Percentiles rank a stretch among this genome's conserved stretches.
phyloP scores from a whole-genome alignment of 2,329 filamentous ascomycete genomes.

The Fusarium tupiense region DNA sequence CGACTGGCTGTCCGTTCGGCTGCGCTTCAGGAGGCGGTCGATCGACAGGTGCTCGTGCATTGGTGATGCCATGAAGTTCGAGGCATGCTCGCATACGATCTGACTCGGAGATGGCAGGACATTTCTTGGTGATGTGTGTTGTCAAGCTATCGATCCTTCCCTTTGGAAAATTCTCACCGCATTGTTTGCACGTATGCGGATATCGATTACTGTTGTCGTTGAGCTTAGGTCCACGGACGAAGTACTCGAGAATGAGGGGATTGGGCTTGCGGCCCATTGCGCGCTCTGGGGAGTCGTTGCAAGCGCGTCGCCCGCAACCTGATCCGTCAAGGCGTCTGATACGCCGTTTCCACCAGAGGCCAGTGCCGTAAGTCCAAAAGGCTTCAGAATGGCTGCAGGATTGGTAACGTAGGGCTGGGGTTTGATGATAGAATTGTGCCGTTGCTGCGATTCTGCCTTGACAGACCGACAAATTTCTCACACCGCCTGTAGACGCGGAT shows the following conservation, averaged over 20 bases:
- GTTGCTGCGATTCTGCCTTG: slow-evolving; percentile 50
- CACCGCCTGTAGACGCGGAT: slow-evolving; percentile 48
- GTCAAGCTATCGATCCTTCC: slow-evolving; percentile 86
- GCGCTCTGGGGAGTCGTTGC: slow-evolving; percentile 37
- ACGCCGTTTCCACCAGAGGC: slow-evolving; percentile 30
- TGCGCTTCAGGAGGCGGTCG: slow-evolving; percentile 43
- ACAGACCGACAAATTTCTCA: slow-evolving; percentile 55
- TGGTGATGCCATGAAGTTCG: slow-evolving; percentile 75
- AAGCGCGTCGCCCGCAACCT: slow-evolving; percentile 43
- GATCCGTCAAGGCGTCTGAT: slow-evolving; percentile 27
- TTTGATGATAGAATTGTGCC: slow-evolving; percentile 42
- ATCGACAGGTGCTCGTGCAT: slow-evolving; percentile 52
- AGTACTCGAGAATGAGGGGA: slow-evolving; percentile 86
- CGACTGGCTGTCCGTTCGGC: slow-evolving; percentile 44
- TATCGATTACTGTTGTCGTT: slow-evolving; percentile 92
- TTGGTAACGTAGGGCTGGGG: slow-evolving; percentile 29
- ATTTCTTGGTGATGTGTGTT: slow-evolving; percentile 86
- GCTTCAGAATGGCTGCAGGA: slow-evolving; percentile 4
- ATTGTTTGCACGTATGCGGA: slow-evolving; percentile 88
- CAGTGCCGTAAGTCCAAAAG: slow-evolving; percentile 23
- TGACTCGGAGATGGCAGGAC: slow-evolving; percentile 77
- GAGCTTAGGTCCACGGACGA: slow-evolving; percentile 85
- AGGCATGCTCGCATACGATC: slow-evolving; percentile 81
- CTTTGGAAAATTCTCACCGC: slow-evolving; percentile 89
- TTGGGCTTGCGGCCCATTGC: slow-evolving; percentile 86